Conservation (phyloP, 2,329 filamentous ascomycete species). For the Erysiphe pisi region DNA sequence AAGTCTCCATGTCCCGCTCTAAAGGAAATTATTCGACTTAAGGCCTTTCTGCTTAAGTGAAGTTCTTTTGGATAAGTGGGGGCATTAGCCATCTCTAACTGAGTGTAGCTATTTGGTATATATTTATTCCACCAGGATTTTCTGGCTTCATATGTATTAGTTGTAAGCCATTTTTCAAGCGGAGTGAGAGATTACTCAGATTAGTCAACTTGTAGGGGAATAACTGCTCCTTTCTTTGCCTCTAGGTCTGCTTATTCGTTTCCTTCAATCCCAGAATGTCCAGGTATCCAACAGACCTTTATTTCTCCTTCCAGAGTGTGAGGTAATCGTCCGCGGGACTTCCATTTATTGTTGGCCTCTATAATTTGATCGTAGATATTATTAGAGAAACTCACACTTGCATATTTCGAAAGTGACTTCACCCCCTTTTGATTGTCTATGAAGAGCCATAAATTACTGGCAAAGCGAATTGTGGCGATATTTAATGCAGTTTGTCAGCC, state of each 20-base stretch:
- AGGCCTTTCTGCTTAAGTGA: not conserved
- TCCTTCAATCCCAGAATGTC: conserved; percentile 20
- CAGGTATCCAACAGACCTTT: not conserved
- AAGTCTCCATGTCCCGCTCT: not conserved
- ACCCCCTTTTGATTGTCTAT: not conserved
- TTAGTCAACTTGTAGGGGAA: not conserved
- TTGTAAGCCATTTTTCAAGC: no score
- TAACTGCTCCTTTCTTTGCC: conserved; percentile 16
- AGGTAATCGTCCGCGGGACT: not conserved
- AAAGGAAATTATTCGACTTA: not conserved
- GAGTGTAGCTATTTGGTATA: no score
- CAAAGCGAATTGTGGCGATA: not conserved
- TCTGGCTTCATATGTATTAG: no score
- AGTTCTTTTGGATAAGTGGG: not conserved
- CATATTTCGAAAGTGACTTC: not conserved
- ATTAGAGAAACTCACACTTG: not conserved
- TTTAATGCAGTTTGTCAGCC: not conserved
- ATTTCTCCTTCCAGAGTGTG: not conserved
- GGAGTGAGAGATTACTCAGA: not conserved
- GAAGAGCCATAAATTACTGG: not conserved
- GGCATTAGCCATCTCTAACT: no score
- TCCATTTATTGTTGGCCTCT: not conserved
- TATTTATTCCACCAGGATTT: no score
- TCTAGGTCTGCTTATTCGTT: conserved; percentile 1
- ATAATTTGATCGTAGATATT: not conserved